Percentiles rank a stretch among this genome's conserved stretches.
Evolutionary conservation across 306 rosid genomes (phyloP).

Genomic region (Oxytropis ochrocephala): DNA sequence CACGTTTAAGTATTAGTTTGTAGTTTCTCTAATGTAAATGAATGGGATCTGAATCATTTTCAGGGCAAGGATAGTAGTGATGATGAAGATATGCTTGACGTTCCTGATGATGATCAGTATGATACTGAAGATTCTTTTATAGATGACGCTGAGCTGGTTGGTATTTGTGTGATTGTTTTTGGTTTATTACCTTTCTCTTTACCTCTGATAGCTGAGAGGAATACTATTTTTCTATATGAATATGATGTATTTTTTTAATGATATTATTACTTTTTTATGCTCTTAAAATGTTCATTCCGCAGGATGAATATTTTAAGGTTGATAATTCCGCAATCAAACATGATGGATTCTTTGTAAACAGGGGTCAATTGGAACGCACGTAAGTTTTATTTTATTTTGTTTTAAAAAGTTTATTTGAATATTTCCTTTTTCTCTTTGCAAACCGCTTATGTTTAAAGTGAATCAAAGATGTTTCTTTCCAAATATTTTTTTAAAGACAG

Average conservation of each 20-base stretch:
- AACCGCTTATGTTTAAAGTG: not conserved
- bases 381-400: conserved; percentile 50
- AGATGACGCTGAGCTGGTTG: conserved; percentile 94
- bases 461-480: conserved; percentile 2
- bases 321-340: conserved; percentile 89
- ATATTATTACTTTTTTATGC: conserved; percentile 8
- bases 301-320: conserved; percentile 98
- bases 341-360: conserved; percentile 90
- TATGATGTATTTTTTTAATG: not conserved
- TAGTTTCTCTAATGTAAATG: conserved; percentile 4
- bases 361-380: conserved; percentile 89
- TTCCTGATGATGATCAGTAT: conserved; percentile 95
- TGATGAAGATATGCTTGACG: conserved; percentile 68
- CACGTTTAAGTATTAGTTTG: not conserved
- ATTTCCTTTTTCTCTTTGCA: not conserved
- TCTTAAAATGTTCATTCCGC: conserved; percentile 34
- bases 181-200: conserved; percentile 16
- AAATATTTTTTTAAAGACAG: not conserved
- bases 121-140: conserved; percentile 98
- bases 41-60: conserved; percentile 14
- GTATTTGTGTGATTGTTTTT: conserved; percentile 21
- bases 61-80: conserved; percentile 98
- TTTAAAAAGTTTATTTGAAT: not conserved
- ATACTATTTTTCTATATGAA: not conserved
- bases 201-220: conserved; percentile 8